Percentiles rank a stretch among this genome's conserved stretches.
Conservation (phyloP, 2,329 filamentous ascomycete species). For the Mycogone perniciosa region DNA sequence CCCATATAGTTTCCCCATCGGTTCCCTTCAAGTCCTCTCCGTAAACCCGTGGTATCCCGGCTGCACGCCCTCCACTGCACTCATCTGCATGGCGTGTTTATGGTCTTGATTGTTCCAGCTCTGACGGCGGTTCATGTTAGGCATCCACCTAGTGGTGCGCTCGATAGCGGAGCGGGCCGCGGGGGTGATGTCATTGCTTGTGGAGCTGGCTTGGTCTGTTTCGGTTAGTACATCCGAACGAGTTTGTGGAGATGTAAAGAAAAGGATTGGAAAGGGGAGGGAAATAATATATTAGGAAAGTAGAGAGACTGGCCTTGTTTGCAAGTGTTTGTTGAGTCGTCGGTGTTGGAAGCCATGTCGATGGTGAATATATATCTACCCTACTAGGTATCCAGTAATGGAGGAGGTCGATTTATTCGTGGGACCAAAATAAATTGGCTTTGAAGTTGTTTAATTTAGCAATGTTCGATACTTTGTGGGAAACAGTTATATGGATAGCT, state of each 20-base stretch:
- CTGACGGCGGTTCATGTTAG: constrained; percentile 38
- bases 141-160: constrained; percentile 39
- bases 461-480: too few relatives aligned
- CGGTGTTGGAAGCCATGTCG: not conserved
- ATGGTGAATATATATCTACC: not conserved
- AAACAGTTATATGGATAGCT: too few relatives aligned
- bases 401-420: too few relatives aligned
- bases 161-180: constrained; percentile 19
- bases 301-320: not conserved
- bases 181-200: constrained; percentile 1
- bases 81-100: constrained; percentile 47
- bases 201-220: not conserved
- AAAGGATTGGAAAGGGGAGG: not conserved
- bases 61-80: constrained; percentile 29
- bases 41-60: constrained; percentile 35
- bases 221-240: not conserved
- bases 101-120: constrained; percentile 50
- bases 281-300: not conserved
- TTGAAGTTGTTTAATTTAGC: too few relatives aligned
- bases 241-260: not conserved
- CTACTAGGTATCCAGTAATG: not conserved
- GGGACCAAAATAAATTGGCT: too few relatives aligned
- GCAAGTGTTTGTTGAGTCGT: not conserved
- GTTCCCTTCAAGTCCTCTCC: constrained; percentile 21
- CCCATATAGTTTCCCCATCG: too few relatives aligned